Base-by-base conservation (phyloP, 352 stramenopile species). In the Chrysophaeum taylorii region DNA sequence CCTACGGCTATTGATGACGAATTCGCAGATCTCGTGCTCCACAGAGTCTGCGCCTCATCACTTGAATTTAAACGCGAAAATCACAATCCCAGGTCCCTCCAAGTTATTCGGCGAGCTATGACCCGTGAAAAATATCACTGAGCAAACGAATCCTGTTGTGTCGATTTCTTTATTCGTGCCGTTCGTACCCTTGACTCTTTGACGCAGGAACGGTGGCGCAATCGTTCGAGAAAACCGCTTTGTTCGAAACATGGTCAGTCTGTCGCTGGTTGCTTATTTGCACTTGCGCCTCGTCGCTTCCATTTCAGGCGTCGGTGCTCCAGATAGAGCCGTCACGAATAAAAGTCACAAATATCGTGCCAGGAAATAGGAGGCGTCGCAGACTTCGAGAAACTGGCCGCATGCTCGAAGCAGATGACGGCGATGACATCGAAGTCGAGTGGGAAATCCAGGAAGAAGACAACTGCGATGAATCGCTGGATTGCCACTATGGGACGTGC, bases 311-410 rank as follows among this genome's bases (percentile, higher is more conserved):
- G 7, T 66, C 69, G 41, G 69, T 73, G n/a, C 60, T 73, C 9
- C 60, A 70, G 61, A 73, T 73, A 57, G 60, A 73, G 60, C 69
- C 69, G n/a, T 36, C 38, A 21, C 53, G 69, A 27, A 73, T 73
- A 16, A 73, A 73, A 33, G 69, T 73, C 23, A 73, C 69, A 21
- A 73, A 73, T 42, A 71, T 73, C 37, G 60, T 71, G 23, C 69
- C 69, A 23, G 69, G 69, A 16, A 73, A 73, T 39, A n/a, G 41
- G 18, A 71, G 69, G 23, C 48, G 69, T 25, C 27, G 69, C 21
- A 70, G n/a, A n/a, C n/a, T n/a, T n/a, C n/a, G n/a, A n/a, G n/a
- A n/a, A n/a, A n/a, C n/a, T n/a, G n/a, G n/a, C n/a, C n/a, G n/a
- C n/a, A n/a, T n/a, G n/a, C 57, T 16, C 9, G 5, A 9, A 5